Conservation (phyloP, 2,329 filamentous ascomycete genomes). For the Didymella pinodella region DNA sequence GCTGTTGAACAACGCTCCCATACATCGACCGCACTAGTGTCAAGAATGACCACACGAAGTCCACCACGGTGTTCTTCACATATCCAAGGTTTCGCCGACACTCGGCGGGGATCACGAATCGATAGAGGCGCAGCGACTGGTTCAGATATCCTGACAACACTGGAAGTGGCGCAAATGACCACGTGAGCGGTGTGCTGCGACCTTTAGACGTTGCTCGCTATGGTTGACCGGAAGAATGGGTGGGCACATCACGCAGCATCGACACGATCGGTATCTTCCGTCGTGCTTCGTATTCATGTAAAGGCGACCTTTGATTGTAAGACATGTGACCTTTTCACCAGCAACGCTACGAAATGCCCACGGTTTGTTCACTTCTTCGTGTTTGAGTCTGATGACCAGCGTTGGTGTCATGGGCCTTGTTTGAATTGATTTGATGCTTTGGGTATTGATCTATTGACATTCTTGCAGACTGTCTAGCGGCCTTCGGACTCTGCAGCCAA, state of each 20-base stretch:
- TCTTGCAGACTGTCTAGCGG: neutral
- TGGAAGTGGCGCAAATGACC: constrained; percentile 4
- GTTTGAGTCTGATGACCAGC: neutral
- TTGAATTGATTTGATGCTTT: neutral
- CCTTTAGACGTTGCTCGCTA: neutral
- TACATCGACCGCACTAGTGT: constrained; percentile 1
- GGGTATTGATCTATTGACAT: neutral
- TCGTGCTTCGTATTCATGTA: neutral
- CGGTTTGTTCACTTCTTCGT: neutral
- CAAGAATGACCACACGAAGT: constrained; percentile 1
- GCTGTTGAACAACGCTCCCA: constrained; percentile 1
- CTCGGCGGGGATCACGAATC: constrained; percentile 23
- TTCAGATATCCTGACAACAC: constrained; percentile 6
- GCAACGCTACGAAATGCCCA: neutral
- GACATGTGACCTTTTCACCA: neutral
- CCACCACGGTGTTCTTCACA: constrained; percentile 8
- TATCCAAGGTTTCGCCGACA: constrained; percentile 3
- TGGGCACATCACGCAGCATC: neutral
- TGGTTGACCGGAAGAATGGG: neutral
- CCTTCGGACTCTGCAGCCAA: constrained; percentile 11
- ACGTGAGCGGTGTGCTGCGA: neutral
- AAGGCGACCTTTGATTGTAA: neutral
- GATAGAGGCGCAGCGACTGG: constrained; percentile 25
- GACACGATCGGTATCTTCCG: neutral
- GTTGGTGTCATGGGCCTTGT: neutral